Percentiles rank a stretch among this genome's conserved stretches.
phyloP scores from a whole-genome alignment of 2,329 filamentous ascomycete species.

The Fusarium sp. region DNA sequence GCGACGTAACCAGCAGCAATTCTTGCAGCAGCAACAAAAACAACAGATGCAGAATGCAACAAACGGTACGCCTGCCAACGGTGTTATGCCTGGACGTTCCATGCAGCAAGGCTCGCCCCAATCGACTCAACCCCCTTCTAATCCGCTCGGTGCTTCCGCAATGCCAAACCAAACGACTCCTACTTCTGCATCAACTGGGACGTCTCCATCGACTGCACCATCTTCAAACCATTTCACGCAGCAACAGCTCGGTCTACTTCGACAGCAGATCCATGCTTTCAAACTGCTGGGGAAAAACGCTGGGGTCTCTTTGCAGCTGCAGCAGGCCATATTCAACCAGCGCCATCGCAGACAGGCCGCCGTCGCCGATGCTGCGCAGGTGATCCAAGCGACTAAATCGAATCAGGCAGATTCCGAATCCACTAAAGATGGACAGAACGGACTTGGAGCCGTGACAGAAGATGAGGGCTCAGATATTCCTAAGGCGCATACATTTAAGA shows the following conservation, averaged over 20 bases:
- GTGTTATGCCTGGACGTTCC: constrained; percentile 49
- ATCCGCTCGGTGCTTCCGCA: constrained; percentile 51
- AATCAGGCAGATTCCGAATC: constrained; percentile 45
- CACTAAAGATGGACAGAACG: constrained; percentile 49
- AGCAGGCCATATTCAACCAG: constrained; percentile 83
- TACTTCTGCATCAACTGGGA: constrained; percentile 46
- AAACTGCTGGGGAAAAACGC: constrained; percentile 89
- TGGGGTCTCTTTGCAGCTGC: constrained; percentile 79
- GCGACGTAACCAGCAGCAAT: constrained; percentile 58
- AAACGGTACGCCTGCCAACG: constrained; percentile 64
- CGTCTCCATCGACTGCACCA: constrained; percentile 41
- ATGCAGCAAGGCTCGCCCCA: constrained; percentile 52
- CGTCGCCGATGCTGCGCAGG: constrained; percentile 56
- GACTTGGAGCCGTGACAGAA: constrained; percentile 47
- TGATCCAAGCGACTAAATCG: constrained; percentile 45
- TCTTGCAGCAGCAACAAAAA: constrained; percentile 52
- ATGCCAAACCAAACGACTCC: constrained; percentile 47
- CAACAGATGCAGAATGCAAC: constrained; percentile 62
- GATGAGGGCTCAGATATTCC: constrained; percentile 45
- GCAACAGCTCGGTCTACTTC: constrained; percentile 80
- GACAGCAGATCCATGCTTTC: constrained; percentile 90
- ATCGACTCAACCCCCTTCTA: constrained; percentile 44
- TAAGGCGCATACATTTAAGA: constrained; percentile 70
- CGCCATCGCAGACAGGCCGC: constrained; percentile 71
- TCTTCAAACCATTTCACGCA: constrained; percentile 72